Base-by-base conservation (phyloP, 805 yeast species). In the Barnettozyma siamensis region DNA sequence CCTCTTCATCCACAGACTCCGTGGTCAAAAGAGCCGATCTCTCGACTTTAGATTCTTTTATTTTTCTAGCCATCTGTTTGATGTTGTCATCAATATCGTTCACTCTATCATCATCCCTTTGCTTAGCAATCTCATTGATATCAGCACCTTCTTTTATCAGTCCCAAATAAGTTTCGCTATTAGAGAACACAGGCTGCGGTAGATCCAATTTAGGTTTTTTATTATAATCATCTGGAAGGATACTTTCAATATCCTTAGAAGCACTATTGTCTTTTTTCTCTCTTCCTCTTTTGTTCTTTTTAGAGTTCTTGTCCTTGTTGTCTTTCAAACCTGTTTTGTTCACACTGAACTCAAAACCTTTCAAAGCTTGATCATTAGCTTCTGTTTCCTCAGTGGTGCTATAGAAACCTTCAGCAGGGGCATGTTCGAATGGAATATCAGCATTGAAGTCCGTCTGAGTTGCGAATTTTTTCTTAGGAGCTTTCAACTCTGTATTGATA, bases 361-460 rank as follows among this genome's bases (percentile, higher is more conserved):
- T 45, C 33, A 67, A 59, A 1, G 66, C 71, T 7, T 43, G 43
- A 2, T 54, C 54, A 43, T 80, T 77, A 3, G 48, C 46, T 12
- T 50, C 51, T 12, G 62, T 61, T 57, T 89, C 97, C n/a, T 72
- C 76, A 0, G 67, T 53, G 0, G 80, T 77, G 53, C 84, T 89
- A 57, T 81, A 85, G 17, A 76, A 61, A 0, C 96, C 96, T 0
- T 64, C 66, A 4, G 69, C 72, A 0, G 95, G 91, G 13, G 61
- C 62, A 45, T 77, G 80, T 53, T 88, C 93, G 53, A 84, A 83
- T 0, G 91, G 87, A 9, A 89, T 77, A 51, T 85, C 96, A 2
- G 78, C 83, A 57, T 83, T 86, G 59, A 86, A 88, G 58, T 89
- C 96, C 57, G 85, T 76, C 45, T 80, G 82, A 27, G 75, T 75